Conservation (phyloP, 371 early-diverging fungal species). For the Thermomucor indicae-seudaticae region DNA sequence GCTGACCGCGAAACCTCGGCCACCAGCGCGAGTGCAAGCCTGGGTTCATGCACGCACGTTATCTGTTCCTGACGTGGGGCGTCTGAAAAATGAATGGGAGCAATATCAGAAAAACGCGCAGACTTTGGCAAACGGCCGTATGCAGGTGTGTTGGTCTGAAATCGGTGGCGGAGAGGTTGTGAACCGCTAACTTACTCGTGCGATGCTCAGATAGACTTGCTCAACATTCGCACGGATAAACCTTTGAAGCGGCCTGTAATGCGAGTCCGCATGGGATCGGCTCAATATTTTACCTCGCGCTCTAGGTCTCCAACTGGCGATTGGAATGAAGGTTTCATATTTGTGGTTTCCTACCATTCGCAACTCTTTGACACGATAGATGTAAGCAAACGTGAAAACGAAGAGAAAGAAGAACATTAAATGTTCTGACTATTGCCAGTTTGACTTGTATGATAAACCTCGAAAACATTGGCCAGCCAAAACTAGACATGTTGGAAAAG, state of each 20-base stretch:
- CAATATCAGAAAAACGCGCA: constrained; percentile 16
- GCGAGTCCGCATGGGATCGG: constrained; percentile 42
- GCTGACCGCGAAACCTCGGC: no score
- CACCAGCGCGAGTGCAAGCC: constrained; percentile 7
- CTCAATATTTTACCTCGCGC: constrained; percentile 35
- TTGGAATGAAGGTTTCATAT: constrained; percentile 47
- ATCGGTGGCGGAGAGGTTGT: background rate
- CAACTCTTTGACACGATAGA: constrained; percentile 46
- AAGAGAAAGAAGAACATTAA: background rate
- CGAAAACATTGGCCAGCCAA: constrained; percentile 30
- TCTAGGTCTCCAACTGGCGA: constrained; percentile 31
- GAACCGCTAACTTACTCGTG: background rate
- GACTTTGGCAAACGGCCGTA: constrained; percentile 11
- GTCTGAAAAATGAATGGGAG: constrained; percentile 32
- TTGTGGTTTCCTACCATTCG: constrained; percentile 37
- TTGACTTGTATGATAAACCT: constrained; percentile 38
- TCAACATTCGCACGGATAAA: constrained; percentile 37
- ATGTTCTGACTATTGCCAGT: background rate
- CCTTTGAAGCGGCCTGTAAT: constrained; percentile 31
- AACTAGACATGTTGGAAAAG: constrained; percentile 39
- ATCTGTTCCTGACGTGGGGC: constrained; percentile 36
- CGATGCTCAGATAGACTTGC: constrained; percentile 31
- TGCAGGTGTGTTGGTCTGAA: constrained; percentile 20
- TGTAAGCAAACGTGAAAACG: constrained; percentile 10
- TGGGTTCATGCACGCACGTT: constrained; percentile 12